Percentiles rank a stretch among this genome's conserved stretches.
Conservation (phyloP, 2,329 filamentous ascomycete species). For the Blumeria graminis region DNA sequence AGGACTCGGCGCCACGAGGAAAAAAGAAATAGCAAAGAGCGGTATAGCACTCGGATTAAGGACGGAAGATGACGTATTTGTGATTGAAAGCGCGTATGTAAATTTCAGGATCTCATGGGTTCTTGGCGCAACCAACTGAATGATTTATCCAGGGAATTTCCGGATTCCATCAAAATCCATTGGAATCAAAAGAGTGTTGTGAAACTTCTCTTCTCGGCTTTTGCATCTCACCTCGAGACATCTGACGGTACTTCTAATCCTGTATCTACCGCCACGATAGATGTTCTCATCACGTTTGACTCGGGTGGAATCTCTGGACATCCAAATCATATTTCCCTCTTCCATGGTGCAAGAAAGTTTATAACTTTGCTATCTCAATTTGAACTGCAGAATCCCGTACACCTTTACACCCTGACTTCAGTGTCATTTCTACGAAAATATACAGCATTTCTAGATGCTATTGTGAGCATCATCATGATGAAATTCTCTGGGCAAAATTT, state of each 20-base stretch:
- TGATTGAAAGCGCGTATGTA: slow-evolving; percentile 52
- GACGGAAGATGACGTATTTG: slow-evolving; percentile 53
- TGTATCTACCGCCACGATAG: slow-evolving; percentile 21
- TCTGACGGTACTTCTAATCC: slow-evolving; percentile 13
- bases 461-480: slow-evolving; percentile 40
- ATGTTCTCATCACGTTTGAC: slow-evolving; percentile 70
- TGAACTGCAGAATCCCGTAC: slow-evolving; percentile 46
- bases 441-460: slow-evolving; percentile 46
- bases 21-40: slow-evolving; percentile 62
- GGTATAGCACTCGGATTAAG: slow-evolving; percentile 53
- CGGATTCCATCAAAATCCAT: slow-evolving; percentile 61
- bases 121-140: neutral
- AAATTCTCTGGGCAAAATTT: slow-evolving; percentile 20
- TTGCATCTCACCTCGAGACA: slow-evolving; percentile 37
- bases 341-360: slow-evolving; percentile 57
- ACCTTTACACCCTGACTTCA: slow-evolving; percentile 62
- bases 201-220: slow-evolving; percentile 43
- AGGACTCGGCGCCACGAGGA: slow-evolving; percentile 61
- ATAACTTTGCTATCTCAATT: slow-evolving; percentile 38
- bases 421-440: slow-evolving; percentile 64
- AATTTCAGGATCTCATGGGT: neutral
- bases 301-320: slow-evolving; percentile 58
- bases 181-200: slow-evolving; percentile 56
- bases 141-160: slow-evolving; percentile 33
- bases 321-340: slow-evolving; percentile 80